Percentiles rank a stretch among this genome's conserved stretches.
These are phyloP conservation scores for Pseudocercospora vitis DNA, from an alignment of 2,329 filamentous ascomycete genomes.

Conservation along the genomic window DNA sequence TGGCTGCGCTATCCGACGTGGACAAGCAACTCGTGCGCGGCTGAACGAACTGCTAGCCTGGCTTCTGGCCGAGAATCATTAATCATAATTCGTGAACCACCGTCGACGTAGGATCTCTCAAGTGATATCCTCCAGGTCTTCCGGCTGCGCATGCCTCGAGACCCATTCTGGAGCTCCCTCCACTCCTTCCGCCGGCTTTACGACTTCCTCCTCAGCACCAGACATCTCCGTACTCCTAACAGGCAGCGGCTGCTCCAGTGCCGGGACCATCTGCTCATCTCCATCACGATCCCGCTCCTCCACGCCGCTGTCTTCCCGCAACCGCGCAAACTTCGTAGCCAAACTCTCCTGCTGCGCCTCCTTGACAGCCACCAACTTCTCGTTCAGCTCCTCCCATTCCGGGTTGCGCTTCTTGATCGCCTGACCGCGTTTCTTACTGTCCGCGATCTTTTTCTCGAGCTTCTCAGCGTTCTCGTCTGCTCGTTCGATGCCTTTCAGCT, in stretches of 20 bases:
- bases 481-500: constrained; percentile 56
- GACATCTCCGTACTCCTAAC: constrained; percentile 13
- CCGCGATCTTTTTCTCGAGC: constrained; percentile 56
- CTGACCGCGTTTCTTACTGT: constrained; percentile 52
- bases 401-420: constrained; percentile 38
- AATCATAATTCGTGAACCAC: no score
- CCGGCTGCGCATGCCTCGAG: constrained; percentile 20
- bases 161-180: constrained; percentile 17
- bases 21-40: no score
- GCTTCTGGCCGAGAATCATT: no score
- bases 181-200: background rate
- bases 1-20: no score
- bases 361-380: constrained; percentile 25
- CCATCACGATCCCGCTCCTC: constrained; percentile 8
- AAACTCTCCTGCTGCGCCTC: constrained; percentile 13
- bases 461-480: constrained; percentile 57
- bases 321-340: constrained; percentile 15
- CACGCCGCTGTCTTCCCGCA: constrained; percentile 6
- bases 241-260: constrained; percentile 11
- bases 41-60: no score
- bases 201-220: constrained; percentile 8
- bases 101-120: no score
- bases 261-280: constrained; percentile 21
- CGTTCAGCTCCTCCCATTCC: constrained; percentile 40
- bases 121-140: constrained; percentile 19